Base-by-base conservation (phyloP, 208 protist species). In the Wallacemonas rigidus region DNA sequence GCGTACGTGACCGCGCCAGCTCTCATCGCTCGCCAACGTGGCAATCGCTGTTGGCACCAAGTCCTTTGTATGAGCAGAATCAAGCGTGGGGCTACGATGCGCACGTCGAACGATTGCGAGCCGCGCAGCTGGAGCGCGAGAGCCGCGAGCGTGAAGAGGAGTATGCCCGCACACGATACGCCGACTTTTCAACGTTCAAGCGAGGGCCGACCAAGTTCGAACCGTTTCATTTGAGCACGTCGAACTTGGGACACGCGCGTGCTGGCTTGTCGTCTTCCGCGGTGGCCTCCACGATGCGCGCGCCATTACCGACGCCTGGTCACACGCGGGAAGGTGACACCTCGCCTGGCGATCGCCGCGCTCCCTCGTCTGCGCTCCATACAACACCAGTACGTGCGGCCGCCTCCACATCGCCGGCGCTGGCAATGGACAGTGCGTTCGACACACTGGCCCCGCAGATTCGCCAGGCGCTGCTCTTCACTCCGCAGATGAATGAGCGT, bases 21-120 rank as follows among this genome's bases (percentile, higher is more conserved):
- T 67, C 47, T 4, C 60, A 41, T 63, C 47, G 38, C 14, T 60
- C 71, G 2, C 38, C 61, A 15, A 50, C 60, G 38, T 67, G 57
- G 60, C 56, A 75, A 7, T 65, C 45, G 6, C 53, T 71, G 36
- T 48, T 76, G 36, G 72, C 72, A 11, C 72, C 72, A 54, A 76
- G 64, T 41, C 55, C 35, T 4, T 40, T 76, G 26, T 76, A 76
- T 48, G 56, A 69, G 3, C 12, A 70, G 14, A 76, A 76, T 45
- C 5, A 71, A 36, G 72, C 72, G 12, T 76, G 63, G 67, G 85
- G 88, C 1, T 80, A 75, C 9, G 83, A 83, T 2, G 58, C 43
- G 1, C 90, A 85, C 71, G 71, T 93, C 2, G 70, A 74, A 11
- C 85, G 88, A 1, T 55, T 93, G 72, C 48, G 63, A n/a, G 51